phyloP scores from a whole-genome alignment of 768 basidiomycete species.

The Cubamyces sp. region DNA sequence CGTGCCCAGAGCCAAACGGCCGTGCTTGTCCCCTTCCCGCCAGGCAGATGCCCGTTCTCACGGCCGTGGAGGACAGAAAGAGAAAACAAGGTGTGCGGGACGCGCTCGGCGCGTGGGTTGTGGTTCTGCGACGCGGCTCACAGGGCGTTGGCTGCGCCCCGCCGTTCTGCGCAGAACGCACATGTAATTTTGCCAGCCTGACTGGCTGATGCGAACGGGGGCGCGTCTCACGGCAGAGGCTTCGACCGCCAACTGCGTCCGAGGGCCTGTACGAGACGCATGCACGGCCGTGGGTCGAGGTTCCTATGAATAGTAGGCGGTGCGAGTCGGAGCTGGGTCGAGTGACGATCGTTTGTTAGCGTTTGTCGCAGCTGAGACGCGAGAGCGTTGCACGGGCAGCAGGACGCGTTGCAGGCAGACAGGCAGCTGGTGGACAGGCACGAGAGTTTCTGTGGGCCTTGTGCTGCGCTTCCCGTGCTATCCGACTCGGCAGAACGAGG shows the following conservation, averaged over 20 bases:
- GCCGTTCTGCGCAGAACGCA: neutral
- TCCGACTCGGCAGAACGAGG: too few relatives aligned
- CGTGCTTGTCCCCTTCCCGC: neutral
- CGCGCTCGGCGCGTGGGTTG: neutral
- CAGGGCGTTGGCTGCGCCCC: neutral
- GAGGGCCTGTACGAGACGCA: slow-evolving; percentile 14
- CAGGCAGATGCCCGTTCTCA: neutral
- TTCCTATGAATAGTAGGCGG: slow-evolving; percentile 11
- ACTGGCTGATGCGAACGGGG: slow-evolving; percentile 12
- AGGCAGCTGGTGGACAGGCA: too few relatives aligned
- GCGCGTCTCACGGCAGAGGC: slow-evolving; percentile 5
- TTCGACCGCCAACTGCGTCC: slow-evolving; percentile 7
- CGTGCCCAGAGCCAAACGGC: slow-evolving; percentile 10
- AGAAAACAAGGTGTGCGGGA: slow-evolving; percentile 11
- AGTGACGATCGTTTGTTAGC: neutral
- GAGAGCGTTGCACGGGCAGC: too few relatives aligned
- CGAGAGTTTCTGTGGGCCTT: too few relatives aligned
- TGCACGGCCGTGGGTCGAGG: slow-evolving; percentile 3
- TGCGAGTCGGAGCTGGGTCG: neutral
- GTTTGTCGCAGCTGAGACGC: too few relatives aligned
- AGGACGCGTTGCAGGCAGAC: too few relatives aligned
- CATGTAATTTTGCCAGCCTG: slow-evolving; percentile 1
- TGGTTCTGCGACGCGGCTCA: neutral
- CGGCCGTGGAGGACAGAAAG: slow-evolving; percentile 11
- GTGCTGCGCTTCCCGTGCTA: too few relatives aligned